These are phyloP conservation scores for Pezicula rhizophila DNA, from an alignment of 2,329 filamentous ascomycete genomes.

Conservation along the genomic window DNA sequence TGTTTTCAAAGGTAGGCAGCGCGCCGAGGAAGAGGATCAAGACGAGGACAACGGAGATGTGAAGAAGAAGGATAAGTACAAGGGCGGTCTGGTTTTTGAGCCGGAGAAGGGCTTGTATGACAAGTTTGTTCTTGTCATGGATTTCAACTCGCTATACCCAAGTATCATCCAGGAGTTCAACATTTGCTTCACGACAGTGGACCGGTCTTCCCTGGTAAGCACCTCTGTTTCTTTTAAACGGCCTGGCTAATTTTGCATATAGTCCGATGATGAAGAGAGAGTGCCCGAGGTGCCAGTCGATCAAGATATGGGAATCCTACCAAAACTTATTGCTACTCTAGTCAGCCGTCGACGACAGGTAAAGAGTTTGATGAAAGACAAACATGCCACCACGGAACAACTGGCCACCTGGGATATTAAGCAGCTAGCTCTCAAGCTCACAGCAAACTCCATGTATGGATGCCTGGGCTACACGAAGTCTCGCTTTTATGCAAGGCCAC, in stretches of 20 bases:
- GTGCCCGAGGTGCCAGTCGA: constrained; percentile 81
- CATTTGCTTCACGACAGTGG: constrained; percentile 98
- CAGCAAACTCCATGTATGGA: constrained; percentile 99
- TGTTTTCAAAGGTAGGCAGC: constrained; percentile 68
- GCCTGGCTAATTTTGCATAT: constrained; percentile 18
- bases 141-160: constrained; percentile 98
- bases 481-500: constrained; percentile 89
- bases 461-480: constrained; percentile 96
- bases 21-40: constrained; percentile 62
- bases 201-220: constrained; percentile 65
- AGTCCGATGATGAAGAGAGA: constrained; percentile 75
- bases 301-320: constrained; percentile 78
- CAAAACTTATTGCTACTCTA: constrained; percentile 83
- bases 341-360: constrained; percentile 86
- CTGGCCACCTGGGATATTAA: constrained; percentile 97
- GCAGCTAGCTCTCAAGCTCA: constrained; percentile 92
- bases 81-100: constrained; percentile 96
- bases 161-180: constrained; percentile 99
- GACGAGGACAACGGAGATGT: constrained; percentile 66
- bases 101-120: constrained; percentile 97
- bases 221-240: neutral
- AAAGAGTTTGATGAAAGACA: constrained; percentile 95
- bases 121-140: constrained; percentile 98
- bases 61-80: constrained; percentile 99
- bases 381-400: constrained; percentile 76